These are phyloP conservation scores for Phoenix dactylifera DNA, from an alignment of 176 grass and related monocot genomes.

Conservation along the genomic window DNA sequence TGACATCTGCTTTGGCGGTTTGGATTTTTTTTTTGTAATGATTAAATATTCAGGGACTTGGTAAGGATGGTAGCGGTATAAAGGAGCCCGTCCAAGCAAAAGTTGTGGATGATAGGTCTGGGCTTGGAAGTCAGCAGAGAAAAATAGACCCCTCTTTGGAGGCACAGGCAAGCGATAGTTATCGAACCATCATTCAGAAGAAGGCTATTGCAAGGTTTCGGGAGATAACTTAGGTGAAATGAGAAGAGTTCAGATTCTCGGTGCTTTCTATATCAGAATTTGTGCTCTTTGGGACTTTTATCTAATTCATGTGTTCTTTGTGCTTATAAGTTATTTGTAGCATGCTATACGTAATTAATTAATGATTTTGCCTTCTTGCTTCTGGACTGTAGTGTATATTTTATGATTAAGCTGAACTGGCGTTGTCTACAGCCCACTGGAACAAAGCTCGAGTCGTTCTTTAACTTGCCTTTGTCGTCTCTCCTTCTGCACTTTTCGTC, in stretches of 20 bases:
- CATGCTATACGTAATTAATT: too few species aligned
- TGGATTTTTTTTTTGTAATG: conserved; percentile 22
- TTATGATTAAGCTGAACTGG: too few species aligned
- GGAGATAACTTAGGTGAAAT: conserved; percentile 49
- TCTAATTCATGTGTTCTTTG: too few species aligned
- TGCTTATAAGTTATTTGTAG: too few species aligned
- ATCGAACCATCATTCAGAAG: conserved; percentile 95
- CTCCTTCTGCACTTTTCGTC: too few species aligned
- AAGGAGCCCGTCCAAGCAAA: conserved; percentile 95
- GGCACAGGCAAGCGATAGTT: conserved; percentile 77
- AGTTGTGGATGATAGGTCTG: conserved; percentile 57
- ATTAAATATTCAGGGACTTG: conserved; percentile 63
- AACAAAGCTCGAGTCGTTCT: too few species aligned
- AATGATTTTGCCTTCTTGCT: too few species aligned
- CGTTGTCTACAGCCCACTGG: too few species aligned
- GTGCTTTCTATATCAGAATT: too few species aligned
- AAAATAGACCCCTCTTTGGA: conserved; percentile 58
- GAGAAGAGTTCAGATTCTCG: background rate
- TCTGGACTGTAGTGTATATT: too few species aligned
- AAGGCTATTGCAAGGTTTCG: conserved; percentile 94
- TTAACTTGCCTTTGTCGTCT: too few species aligned
- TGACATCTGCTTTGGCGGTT: conserved; percentile 34
- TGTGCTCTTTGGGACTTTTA: too few species aligned
- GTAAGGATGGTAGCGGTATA: conserved; percentile 90
- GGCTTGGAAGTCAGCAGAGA: conserved; percentile 68